phyloP scores from a whole-genome alignment of 495 filamentous ascomycete species.

The Viridothelium virens region DNA sequence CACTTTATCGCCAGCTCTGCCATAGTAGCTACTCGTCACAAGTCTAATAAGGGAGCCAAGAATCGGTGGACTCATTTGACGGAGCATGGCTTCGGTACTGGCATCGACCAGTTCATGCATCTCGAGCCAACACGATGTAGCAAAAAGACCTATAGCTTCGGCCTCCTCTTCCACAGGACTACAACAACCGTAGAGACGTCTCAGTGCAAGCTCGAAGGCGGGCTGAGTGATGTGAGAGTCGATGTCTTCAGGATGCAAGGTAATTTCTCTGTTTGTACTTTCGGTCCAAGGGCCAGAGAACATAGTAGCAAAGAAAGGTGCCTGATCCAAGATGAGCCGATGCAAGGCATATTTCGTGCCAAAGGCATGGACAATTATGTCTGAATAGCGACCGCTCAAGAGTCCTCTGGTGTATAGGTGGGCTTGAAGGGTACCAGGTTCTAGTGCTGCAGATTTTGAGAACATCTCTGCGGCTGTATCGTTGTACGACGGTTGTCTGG shows the following conservation, averaged over 20 bases:
- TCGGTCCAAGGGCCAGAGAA: slow-evolving; percentile 54
- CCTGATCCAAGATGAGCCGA: slow-evolving; percentile 50
- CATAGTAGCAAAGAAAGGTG: slow-evolving; percentile 50
- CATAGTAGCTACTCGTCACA: slow-evolving; percentile 55
- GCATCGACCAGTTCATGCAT: slow-evolving; percentile 53
- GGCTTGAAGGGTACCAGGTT: slow-evolving; percentile 43
- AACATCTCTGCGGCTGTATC: slow-evolving; percentile 18
- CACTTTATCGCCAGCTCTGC: slow-evolving; percentile 47
- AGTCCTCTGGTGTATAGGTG: slow-evolving; percentile 54
- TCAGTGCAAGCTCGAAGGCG: slow-evolving; percentile 52
- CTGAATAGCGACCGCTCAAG: slow-evolving; percentile 48
- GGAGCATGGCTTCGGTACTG: slow-evolving; percentile 46
- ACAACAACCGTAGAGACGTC: slow-evolving; percentile 48
- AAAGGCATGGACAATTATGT: slow-evolving; percentile 49
- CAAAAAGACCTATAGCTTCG: slow-evolving; percentile 51
- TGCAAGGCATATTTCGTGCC: slow-evolving; percentile 47
- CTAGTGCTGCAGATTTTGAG: slow-evolving; percentile 29
- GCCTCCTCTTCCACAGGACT: slow-evolving; percentile 44
- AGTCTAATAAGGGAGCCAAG: slow-evolving; percentile 44
- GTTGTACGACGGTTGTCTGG: slow-evolving; percentile 31
- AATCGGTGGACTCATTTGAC: slow-evolving; percentile 44
- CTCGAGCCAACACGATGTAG: slow-evolving; percentile 52
- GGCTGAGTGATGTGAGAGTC: slow-evolving; percentile 49
- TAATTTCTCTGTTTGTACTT: slow-evolving; percentile 46
- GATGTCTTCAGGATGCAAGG: slow-evolving; percentile 49